Base-by-base conservation (phyloP, 805 yeast species). In the Barnettozyma wickerhamii region DNA sequence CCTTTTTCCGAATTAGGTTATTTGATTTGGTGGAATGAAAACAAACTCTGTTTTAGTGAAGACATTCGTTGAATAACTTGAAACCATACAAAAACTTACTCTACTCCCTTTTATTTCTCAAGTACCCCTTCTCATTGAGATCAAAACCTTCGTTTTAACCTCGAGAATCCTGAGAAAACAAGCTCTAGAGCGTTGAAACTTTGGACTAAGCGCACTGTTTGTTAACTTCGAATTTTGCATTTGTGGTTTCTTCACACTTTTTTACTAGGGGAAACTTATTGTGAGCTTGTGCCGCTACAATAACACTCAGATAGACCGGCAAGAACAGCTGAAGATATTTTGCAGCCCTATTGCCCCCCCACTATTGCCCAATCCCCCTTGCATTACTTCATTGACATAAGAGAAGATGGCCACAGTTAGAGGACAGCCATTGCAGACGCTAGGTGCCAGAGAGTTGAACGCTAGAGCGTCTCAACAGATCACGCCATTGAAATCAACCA, bases 401-500 rank as follows among this genome's bases (percentile, higher is more conserved):
- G n/a, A n/a, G n/a, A 51, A 4, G 20, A 60, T 61, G 64, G 57
- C 61, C 17, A 49, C 61, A 27, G 48, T 52, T 30, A 51, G 71
- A 51, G 59, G 71, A 36, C 72, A 58, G 27, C 66, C 65, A n/a
- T 49, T 65, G 38, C 73, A 74, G 53, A 56, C 62, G 12, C 51
- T 61, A 42, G 63, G 58, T 18, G 56, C 62, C 10, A 52, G 56
- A 45, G 65, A 61, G 45, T 48, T 61, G 36, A 61, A 61, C 35
- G 45, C 61, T n/a, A 55, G 65, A 50, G 51, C 53, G n/a, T 50
- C 47, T 31, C 52, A 49, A 18, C 38, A 47, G 13, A 48, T 52
- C 20, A 57, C 61, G 3, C 61, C 61, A 5, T 36, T 54, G 34
- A 57, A 57, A 41, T 53, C 59, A n/a, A 53, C 60, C 33, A 55